phyloP scores from a whole-genome alignment of 2,329 filamentous ascomycete species.

The Dactylonectria estremocensis region DNA sequence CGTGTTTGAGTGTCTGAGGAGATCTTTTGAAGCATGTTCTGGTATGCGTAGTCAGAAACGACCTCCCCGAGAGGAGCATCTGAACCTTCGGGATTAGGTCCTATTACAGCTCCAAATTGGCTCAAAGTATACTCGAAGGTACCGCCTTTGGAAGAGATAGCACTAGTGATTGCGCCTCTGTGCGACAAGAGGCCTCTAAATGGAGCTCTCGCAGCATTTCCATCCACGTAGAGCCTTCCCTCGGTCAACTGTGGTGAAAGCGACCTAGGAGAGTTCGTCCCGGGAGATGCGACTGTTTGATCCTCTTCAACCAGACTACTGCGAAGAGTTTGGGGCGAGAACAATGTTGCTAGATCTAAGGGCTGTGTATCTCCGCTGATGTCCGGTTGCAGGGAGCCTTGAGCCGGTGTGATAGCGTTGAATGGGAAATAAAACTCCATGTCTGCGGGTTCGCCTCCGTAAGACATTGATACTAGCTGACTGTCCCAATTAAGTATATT shows the following conservation, averaged over 20 bases:
- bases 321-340: neutral
- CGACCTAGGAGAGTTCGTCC: neutral
- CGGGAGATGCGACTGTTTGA: neutral
- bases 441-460: neutral
- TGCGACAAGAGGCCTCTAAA: slow-evolving; percentile 5
- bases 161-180: neutral
- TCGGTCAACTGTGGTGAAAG: neutral
- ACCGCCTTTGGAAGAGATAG: neutral
- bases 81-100: neutral
- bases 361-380: neutral
- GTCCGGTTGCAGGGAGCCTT: neutral
- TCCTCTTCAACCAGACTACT: neutral
- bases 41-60: slow-evolving; percentile 3
- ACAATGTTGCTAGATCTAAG: neutral
- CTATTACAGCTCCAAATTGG: neutral
- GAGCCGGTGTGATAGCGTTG: neutral
- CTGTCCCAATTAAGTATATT: neutral
- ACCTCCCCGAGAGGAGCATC: neutral
- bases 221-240: slow-evolving; percentile 18
- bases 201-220: slow-evolving; percentile 9
- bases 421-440: neutral
- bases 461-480: neutral
- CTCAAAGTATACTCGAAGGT: neutral
- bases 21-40: neutral
- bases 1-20: neutral